Conservation (phyloP, 2,329 filamentous ascomycete species). For the Colletotrichum tanaceti region DNA sequence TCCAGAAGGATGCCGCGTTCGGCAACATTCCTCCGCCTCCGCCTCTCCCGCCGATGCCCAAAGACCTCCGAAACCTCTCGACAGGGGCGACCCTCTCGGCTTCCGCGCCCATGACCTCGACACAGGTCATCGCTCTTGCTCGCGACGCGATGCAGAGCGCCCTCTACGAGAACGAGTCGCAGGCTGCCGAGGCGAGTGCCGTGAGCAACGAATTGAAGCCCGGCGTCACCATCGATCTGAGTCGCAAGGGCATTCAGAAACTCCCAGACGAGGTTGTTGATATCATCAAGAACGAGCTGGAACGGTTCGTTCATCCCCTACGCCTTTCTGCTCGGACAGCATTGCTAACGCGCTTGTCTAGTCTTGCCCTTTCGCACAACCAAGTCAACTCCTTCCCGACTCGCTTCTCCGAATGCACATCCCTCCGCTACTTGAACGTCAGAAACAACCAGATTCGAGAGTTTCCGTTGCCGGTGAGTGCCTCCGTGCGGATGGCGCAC, state of each 20-base stretch:
- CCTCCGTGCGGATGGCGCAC: slow-evolving; percentile 23
- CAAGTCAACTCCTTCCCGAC: slow-evolving; percentile 75
- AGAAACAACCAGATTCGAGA: slow-evolving; percentile 78
- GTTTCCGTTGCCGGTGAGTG: slow-evolving; percentile 66
- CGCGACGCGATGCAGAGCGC: slow-evolving; percentile 76
- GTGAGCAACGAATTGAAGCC: slow-evolving; percentile 72
- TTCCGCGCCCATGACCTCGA: slow-evolving; percentile 65
- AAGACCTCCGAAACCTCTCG: slow-evolving; percentile 58
- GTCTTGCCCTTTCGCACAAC: slow-evolving; percentile 85
- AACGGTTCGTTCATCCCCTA: slow-evolving; percentile 64
- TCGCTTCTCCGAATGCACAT: slow-evolving; percentile 80
- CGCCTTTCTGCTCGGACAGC: slow-evolving; percentile 13
- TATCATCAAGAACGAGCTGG: slow-evolving; percentile 78
- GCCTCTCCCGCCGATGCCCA: slow-evolving; percentile 59
- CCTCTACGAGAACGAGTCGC: slow-evolving; percentile 72
- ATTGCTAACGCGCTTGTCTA: slow-evolving; percentile 50
- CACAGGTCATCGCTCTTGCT: slow-evolving; percentile 73
- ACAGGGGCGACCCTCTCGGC: slow-evolving; percentile 61
- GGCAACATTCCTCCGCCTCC: slow-evolving; percentile 55
- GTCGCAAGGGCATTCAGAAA: slow-evolving; percentile 77
- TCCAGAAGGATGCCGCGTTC: slow-evolving; percentile 52
- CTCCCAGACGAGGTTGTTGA: slow-evolving; percentile 80
- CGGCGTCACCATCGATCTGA: slow-evolving; percentile 82
- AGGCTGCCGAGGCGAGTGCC: slow-evolving; percentile 69
- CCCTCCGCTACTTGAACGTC: slow-evolving; percentile 83